Evolutionary conservation across 2,329 filamentous ascomycete species (phyloP).

Genomic region (Fusarium sp.): DNA sequence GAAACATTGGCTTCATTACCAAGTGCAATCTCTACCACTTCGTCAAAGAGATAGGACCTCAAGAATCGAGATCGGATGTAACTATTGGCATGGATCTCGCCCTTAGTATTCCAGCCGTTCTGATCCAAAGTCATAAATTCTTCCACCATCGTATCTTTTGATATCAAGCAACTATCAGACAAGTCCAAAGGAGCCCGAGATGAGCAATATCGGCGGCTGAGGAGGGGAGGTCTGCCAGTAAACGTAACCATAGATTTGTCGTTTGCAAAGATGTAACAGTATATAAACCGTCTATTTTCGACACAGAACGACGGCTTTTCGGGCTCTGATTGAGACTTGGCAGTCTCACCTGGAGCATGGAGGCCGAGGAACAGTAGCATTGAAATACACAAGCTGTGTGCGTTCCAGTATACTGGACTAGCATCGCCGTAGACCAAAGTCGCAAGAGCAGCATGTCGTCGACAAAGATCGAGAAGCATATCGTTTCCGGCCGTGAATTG

Average conservation of each 20-base stretch:
- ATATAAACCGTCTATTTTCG: constrained; percentile 51
- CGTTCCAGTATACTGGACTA: constrained; percentile 54
- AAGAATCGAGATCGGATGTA: constrained; percentile 60
- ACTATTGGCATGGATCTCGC: constrained; percentile 58
- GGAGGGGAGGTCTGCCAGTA: constrained; percentile 65
- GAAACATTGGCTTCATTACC: constrained; percentile 46
- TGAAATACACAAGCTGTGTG: constrained; percentile 54
- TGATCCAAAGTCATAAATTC: constrained; percentile 54
- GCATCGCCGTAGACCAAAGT: constrained; percentile 56
- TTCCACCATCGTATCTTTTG: constrained; percentile 50
- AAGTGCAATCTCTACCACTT: constrained; percentile 70
- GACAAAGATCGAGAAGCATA: constrained; percentile 54
- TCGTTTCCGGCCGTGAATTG: constrained; percentile 50
- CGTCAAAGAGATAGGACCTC: constrained; percentile 65
- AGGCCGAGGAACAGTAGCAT: constrained; percentile 53
- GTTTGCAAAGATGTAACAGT: constrained; percentile 54
- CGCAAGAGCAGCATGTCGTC: constrained; percentile 51
- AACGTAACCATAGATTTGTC: constrained; percentile 66
- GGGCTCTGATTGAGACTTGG: background rate
- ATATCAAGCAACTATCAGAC: constrained; percentile 61
- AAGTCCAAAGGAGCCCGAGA: constrained; percentile 67
- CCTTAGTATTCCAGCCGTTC: constrained; percentile 65
- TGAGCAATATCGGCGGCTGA: constrained; percentile 65
- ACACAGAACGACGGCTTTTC: constrained; percentile 48
- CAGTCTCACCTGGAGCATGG: constrained; percentile 44